A percentile compares a stretch with the other conserved stretches of the same genome.
These are phyloP conservation scores for Penicillium samsonianum DNA, from an alignment of 495 filamentous ascomycete genomes.

Conservation along the genomic window DNA sequence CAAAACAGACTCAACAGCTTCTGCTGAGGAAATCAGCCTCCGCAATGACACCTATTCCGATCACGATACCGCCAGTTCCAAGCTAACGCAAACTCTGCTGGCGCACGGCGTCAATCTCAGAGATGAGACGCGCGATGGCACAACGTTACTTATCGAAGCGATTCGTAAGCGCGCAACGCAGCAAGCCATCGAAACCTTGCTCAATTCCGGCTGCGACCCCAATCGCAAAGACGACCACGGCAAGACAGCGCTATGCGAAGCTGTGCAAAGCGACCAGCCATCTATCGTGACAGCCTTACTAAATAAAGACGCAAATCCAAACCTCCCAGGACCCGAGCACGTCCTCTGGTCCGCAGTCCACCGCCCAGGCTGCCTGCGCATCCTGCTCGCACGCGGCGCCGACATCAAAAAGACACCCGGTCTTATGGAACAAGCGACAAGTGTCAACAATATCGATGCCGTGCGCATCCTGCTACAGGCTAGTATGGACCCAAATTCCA, in stretches of 20 bases:
- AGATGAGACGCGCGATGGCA: constrained; percentile 42
- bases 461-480: constrained; percentile 50
- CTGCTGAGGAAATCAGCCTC: too few relatives aligned
- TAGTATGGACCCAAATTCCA: constrained; percentile 52
- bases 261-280: constrained; percentile 51
- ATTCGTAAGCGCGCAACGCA: constrained; percentile 47
- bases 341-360: constrained; percentile 54
- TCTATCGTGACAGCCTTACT: constrained; percentile 53
- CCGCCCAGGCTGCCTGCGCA: constrained; percentile 51
- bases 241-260: constrained; percentile 55
- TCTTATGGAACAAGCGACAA: constrained; percentile 55
- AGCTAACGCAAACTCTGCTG: constrained; percentile 46
- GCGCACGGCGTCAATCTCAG: constrained; percentile 50
- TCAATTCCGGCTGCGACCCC: constrained; percentile 50
- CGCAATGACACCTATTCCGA: too few relatives aligned
- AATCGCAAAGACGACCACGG: constrained; percentile 54
- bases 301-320: constrained; percentile 54
- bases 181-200: constrained; percentile 47
- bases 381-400: constrained; percentile 51
- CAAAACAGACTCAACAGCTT: background rate
- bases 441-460: constrained; percentile 45
- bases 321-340: constrained; percentile 52
- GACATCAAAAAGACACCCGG: constrained; percentile 50
- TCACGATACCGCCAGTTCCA: background rate
- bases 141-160: constrained; percentile 47